A percentile compares a stretch with the other conserved stretches of the same genome.
phyloP scores from a whole-genome alignment of 2,329 filamentous ascomycete genomes.

The Sarocladiaceae sp. region DNA sequence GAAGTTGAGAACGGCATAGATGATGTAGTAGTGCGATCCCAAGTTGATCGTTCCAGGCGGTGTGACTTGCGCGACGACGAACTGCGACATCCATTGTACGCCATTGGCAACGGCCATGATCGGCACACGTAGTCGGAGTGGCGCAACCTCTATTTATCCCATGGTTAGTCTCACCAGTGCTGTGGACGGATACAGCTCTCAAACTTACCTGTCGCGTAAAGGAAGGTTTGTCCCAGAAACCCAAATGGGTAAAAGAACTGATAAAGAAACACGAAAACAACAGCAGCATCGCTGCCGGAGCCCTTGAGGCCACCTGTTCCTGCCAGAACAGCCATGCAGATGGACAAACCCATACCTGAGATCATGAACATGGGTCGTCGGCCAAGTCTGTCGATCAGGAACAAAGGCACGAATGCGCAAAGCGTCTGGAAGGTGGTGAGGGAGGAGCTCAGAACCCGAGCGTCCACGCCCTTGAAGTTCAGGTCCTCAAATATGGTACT shows the following conservation, averaged over 20 bases:
- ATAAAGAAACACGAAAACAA: not conserved
- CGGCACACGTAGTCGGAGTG: slow-evolving; percentile 39
- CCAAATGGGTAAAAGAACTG: not conserved
- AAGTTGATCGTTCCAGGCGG: slow-evolving; percentile 59
- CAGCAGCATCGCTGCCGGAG: not conserved
- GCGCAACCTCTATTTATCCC: slow-evolving; percentile 52
- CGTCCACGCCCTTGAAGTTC: not conserved
- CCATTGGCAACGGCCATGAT: slow-evolving; percentile 49
- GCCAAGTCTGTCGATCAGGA: not conserved
- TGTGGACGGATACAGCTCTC: no score
- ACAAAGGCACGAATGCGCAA: not conserved
- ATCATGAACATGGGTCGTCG: not conserved
- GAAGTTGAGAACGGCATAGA: not conserved
- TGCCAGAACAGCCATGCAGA: not conserved
- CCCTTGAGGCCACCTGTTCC: not conserved
- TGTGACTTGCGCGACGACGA: slow-evolving; percentile 54
- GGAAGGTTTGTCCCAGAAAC: slow-evolving; percentile 24
- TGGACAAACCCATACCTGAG: not conserved
- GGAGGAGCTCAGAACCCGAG: not conserved
- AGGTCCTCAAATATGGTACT: not conserved
- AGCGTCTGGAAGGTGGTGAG: not conserved
- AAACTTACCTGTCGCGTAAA: slow-evolving; percentile 51
- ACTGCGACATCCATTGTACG: no score
- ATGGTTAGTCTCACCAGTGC: no score
- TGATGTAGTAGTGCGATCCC: slow-evolving; percentile 41